A percentile compares a stretch with the other conserved stretches of the same genome.
phyloP scores from a whole-genome alignment of 176 grass and related monocot species.

The Avena eriantha region DNA sequence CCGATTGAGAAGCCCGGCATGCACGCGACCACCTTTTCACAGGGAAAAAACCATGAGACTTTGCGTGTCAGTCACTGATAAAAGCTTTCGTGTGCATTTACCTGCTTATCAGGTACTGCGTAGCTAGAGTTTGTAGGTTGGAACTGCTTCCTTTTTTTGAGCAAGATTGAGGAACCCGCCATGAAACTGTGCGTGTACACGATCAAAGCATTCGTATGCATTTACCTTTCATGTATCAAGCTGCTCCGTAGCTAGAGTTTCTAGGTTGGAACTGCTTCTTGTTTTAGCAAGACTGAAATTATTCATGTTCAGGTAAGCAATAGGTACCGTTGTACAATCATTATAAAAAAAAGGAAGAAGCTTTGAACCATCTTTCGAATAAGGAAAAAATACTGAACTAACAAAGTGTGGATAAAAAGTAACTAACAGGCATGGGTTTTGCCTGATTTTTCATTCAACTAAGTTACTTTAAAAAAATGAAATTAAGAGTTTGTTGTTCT shows the following conservation, averaged over 20 bases:
- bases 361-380: neutral
- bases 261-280: neutral
- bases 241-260: neutral
- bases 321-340: neutral
- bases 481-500: neutral
- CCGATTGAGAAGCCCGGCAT: no score
- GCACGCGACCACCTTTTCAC: no score
- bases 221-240: neutral
- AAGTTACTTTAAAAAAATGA: neutral
- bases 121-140: slow-evolving; percentile 1
- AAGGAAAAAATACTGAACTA: neutral
- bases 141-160: neutral
- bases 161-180: neutral
- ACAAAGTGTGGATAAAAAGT: neutral
- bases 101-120: neutral
- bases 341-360: neutral
- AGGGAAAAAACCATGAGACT: no score
- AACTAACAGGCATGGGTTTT: neutral
- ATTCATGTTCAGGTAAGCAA: neutral
- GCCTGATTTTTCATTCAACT: neutral
- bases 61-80: no score
- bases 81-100: no score
- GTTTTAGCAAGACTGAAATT: neutral
- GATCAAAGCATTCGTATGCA: neutral
- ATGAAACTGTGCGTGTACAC: neutral